phyloP scores from a whole-genome alignment of 83 land plant species.

The Thuja plicata region DNA sequence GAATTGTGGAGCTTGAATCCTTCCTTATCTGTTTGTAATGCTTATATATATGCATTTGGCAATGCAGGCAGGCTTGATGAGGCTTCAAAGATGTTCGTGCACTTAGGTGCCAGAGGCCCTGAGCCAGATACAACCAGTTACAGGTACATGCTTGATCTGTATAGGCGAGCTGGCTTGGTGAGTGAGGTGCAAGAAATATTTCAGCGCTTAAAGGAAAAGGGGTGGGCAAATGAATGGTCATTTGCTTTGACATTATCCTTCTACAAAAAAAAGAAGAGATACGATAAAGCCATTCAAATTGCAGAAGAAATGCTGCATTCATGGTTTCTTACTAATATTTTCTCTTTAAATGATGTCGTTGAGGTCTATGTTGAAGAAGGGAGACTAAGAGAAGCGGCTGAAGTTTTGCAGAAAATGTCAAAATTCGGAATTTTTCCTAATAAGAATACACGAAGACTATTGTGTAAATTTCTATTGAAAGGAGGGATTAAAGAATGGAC shows the following conservation, averaged over 20 bases:
- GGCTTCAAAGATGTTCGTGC: conserved; percentile 19
- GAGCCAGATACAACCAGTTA: conserved; percentile 15
- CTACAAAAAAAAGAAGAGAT: conserved; percentile 58
- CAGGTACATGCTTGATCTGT: conserved; percentile 67
- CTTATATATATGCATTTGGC: conserved; percentile 20
- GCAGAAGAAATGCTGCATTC: conserved; percentile 52
- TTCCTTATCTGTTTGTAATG: conserved; percentile 22
- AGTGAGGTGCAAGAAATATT: conserved; percentile 58
- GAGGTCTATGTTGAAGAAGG: conserved; percentile 49
- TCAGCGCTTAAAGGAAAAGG: conserved; percentile 30
- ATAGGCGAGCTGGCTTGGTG: conserved; percentile 54
- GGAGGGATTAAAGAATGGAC: conserved; percentile 58
- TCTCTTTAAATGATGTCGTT: conserved; percentile 71
- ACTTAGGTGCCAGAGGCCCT: conserved; percentile 13
- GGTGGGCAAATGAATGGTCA: conserved; percentile 56
- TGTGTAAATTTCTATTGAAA: conserved; percentile 47
- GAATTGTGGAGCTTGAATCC: conserved; percentile 15
- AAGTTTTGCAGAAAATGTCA: conserved; percentile 50
- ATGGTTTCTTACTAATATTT: conserved; percentile 44
- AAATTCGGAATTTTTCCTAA: conserved; percentile 44
- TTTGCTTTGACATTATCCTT: conserved; percentile 74
- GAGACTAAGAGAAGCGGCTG: conserved; percentile 48
- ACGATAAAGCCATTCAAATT: conserved; percentile 47
- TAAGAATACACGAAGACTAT: conserved; percentile 49
- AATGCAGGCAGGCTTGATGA: conserved; percentile 23